A percentile compares a stretch with the other conserved stretches of the same genome.
phyloP scores from a whole-genome alignment of 345 rosid genomes.

The Eucalyptus sp. region DNA sequence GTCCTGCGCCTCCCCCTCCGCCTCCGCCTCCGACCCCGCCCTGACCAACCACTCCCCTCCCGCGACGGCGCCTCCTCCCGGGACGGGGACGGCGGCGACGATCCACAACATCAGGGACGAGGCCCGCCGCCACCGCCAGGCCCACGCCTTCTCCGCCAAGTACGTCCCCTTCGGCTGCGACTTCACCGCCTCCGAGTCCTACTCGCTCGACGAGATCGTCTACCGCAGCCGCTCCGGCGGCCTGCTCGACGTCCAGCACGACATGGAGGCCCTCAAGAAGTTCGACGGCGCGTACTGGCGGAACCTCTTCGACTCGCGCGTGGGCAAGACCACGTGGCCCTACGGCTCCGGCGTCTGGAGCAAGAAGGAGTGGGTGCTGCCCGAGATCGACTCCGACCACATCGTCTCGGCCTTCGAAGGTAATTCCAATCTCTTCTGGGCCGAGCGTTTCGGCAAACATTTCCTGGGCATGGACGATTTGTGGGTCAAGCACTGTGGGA shows the following conservation, averaged over 20 bases:
- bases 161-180: conserved; percentile 65
- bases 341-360: conserved; percentile 92
- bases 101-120: conserved; percentile 35
- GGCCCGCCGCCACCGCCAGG: conserved; percentile 46
- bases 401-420: conserved; percentile 91
- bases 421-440: conserved; percentile 87
- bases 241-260: conserved; percentile 73
- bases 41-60: conserved; percentile 7
- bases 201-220: conserved; percentile 85
- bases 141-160: conserved; percentile 36
- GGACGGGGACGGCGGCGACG: conserved; percentile 3
- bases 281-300: conserved; percentile 74
- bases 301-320: conserved; percentile 72
- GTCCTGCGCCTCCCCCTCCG: conserved; percentile 9
- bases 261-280: conserved; percentile 54
- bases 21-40: conserved; percentile 23
- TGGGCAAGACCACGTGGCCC: conserved; percentile 79
- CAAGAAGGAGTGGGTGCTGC: conserved; percentile 91
- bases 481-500: conserved; percentile 95
- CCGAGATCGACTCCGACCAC: conserved; percentile 71
- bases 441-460: conserved; percentile 73
- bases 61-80: conserved; percentile 5
- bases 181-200: conserved; percentile 38
- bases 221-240: conserved; percentile 81
- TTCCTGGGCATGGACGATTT: conserved; percentile 72